Evolutionary conservation across 139 green algal genomes (phyloP).

Genomic region (Trebouxia sp.): DNA sequence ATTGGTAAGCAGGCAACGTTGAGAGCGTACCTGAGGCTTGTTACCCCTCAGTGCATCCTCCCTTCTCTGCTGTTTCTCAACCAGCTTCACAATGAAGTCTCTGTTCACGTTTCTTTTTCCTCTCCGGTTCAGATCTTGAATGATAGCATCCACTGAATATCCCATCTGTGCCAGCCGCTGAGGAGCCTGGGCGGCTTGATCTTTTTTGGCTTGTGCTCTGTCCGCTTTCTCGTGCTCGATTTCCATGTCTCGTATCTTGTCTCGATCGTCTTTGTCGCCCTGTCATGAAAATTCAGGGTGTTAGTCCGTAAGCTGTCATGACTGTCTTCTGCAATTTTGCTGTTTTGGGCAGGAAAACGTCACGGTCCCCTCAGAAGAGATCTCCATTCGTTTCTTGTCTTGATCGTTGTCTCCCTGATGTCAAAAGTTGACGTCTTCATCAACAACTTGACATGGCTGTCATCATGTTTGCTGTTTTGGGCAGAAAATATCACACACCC

Average conservation of each 20-base stretch:
- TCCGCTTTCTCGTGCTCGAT: conserved; percentile 32
- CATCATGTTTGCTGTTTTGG: too few species aligned
- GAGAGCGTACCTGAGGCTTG: not conserved
- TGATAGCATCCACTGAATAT: conserved; percentile 24
- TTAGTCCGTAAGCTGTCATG: too few species aligned
- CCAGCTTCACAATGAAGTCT: conserved; percentile 15
- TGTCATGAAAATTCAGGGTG: too few species aligned
- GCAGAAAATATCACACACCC: too few species aligned
- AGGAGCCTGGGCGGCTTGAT: conserved; percentile 38
- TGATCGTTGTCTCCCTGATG: too few species aligned
- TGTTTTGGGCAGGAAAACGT: too few species aligned
- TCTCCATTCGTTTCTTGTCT: too few species aligned
- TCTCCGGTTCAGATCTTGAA: conserved; percentile 22
- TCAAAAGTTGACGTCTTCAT: too few species aligned
- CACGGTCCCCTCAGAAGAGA: too few species aligned
- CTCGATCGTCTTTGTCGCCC: conserved; percentile 61
- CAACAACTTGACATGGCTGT: too few species aligned
- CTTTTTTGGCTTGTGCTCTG: conserved; percentile 23
- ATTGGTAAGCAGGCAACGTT: too few species aligned
- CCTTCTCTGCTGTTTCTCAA: not conserved
- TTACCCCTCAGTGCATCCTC: not conserved
- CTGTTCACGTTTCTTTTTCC: conserved; percentile 4
- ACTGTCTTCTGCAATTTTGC: too few species aligned
- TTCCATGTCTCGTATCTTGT: conserved; percentile 55
- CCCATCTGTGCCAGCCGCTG: conserved; percentile 44